Evolutionary conservation across 208 protist genomes (phyloP), one percentile per base, ranked within the genome.

Genomic region (Leishmania major): DNA sequence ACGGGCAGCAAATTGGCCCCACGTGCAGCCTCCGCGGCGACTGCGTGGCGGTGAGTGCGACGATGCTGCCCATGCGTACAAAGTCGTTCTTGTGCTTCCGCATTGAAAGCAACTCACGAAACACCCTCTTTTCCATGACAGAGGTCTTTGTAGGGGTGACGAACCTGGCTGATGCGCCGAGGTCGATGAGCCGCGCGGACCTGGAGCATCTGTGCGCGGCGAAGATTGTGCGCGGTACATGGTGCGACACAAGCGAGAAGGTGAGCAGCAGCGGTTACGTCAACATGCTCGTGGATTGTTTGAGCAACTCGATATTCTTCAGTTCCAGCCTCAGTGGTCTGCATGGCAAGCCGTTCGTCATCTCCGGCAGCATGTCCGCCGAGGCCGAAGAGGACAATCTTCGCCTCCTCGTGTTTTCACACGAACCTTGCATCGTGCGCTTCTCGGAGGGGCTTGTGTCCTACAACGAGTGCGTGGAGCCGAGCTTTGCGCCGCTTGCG

Each of bases 81-180:
- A 94, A 94, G 78, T 87, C 89, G 40, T 79, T 94, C 37, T 17
- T 97, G 47, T 87, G 87, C 55, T 72, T 94, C 69, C 86, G 69
- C 76, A 84, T 93, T 75, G 75, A 78, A 22, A 82, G 88, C 66
- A 53, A 64, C 62, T 64, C 81, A 28, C 80, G 79, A 37, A 85
- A 86, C 75, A 79, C 60, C 1, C 82, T 87, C 60, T 85, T 90
- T 37, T 84, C 83, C 8, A 86, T 89, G 75, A 66, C 87, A 35
- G 87, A 88, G 35, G 80, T 96, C 49, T 98, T 97, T 88, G 66
- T 98, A 13, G 95, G 95, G 35, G 85, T 97, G 45, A 95, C 93
- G 6, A 94, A 88, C 43, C 74, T 90, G 53, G 43, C 86, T n/a
- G 87, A 90, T 59, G 78, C 82, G 22, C 75, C 79, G 45, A 88